Conservation (phyloP, 2,329 filamentous ascomycete genomes). For the Decorospora gaudefroyi region DNA sequence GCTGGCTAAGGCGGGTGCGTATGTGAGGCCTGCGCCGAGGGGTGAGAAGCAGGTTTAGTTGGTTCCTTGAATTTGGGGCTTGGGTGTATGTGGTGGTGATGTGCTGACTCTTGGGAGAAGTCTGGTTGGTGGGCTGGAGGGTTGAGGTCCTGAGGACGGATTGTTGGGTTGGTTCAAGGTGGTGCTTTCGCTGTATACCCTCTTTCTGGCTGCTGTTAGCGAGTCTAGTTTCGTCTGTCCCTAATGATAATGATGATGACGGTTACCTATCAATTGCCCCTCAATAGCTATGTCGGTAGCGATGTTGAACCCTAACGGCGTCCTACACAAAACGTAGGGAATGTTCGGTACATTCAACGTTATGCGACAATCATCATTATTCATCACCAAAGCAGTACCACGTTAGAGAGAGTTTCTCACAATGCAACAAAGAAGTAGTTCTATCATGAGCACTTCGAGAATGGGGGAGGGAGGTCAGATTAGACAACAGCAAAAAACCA, state of each 20-base stretch:
- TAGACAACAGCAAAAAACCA: constrained; percentile 4
- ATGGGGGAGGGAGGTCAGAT: constrained; percentile 4
- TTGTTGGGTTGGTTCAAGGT: neutral
- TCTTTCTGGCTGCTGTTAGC: neutral
- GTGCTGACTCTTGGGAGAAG: neutral
- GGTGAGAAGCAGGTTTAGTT: constrained; percentile 28
- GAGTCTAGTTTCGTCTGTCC: neutral
- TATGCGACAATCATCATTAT: too few species aligned
- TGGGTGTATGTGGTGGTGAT: neutral
- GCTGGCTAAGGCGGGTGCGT: constrained; percentile 20
- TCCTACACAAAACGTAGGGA: too few species aligned
- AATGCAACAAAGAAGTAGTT: too few species aligned
- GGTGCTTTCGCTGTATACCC: constrained; percentile 14
- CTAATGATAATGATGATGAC: neutral
- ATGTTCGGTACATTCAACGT: too few species aligned
- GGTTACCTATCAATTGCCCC: too few species aligned
- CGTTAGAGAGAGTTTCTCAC: too few species aligned
- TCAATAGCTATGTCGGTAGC: too few species aligned
- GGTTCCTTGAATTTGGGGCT: neutral
- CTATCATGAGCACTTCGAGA: too few species aligned
- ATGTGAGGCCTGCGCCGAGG: constrained; percentile 14
- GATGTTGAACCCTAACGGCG: too few species aligned
- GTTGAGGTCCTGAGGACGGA: neutral
- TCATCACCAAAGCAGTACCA: too few species aligned
- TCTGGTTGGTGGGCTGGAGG: neutral